Evolutionary conservation across 352 stramenopile genomes (phyloP).

Genomic region (Globisporangium splendens): DNA sequence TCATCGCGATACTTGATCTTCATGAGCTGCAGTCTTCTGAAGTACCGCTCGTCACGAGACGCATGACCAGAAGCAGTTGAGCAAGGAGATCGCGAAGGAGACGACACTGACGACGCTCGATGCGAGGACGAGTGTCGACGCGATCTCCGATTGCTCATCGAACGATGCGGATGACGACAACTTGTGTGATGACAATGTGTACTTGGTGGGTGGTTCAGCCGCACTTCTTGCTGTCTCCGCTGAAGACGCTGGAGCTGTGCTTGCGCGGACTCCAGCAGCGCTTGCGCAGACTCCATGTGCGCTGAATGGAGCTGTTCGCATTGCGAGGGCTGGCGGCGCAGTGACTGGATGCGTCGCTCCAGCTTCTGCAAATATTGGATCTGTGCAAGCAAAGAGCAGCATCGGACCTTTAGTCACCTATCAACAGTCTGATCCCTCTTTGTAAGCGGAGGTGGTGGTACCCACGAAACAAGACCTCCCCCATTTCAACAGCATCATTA

Average conservation of each 20-base stretch:
- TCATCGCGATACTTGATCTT: constrained; percentile 75
- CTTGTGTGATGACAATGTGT: background rate
- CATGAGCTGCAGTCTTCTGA: constrained; percentile 63
- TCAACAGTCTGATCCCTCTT: background rate
- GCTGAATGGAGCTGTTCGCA: constrained; percentile 10
- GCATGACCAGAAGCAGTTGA: background rate
- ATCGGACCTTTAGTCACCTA: background rate
- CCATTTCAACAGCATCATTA: background rate
- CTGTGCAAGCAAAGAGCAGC: constrained; percentile 10
- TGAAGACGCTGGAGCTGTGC: constrained; percentile 5
- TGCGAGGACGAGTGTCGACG: constrained; percentile 2
- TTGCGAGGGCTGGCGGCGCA: constrained; percentile 48
- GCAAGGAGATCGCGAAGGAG: constrained; percentile 1
- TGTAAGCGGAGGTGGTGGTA: background rate
- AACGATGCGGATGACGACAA: constrained; percentile 3
- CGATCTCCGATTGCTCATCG: constrained; percentile 11
- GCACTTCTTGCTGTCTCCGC: constrained; percentile 5
- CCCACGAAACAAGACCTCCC: background rate
- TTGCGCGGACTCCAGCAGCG: background rate
- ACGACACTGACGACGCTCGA: constrained; percentile 4
- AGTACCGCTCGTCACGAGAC: constrained; percentile 58
- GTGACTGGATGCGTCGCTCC: constrained; percentile 58
- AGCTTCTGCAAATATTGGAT: constrained; percentile 65
- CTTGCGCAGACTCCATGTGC: constrained; percentile 6
- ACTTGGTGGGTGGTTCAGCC: background rate